A percentile compares a stretch with the other conserved stretches of the same genome.
Evolutionary conservation across 805 yeast species (phyloP).

Genomic region (Tetrapisispora taiwanensis): DNA sequence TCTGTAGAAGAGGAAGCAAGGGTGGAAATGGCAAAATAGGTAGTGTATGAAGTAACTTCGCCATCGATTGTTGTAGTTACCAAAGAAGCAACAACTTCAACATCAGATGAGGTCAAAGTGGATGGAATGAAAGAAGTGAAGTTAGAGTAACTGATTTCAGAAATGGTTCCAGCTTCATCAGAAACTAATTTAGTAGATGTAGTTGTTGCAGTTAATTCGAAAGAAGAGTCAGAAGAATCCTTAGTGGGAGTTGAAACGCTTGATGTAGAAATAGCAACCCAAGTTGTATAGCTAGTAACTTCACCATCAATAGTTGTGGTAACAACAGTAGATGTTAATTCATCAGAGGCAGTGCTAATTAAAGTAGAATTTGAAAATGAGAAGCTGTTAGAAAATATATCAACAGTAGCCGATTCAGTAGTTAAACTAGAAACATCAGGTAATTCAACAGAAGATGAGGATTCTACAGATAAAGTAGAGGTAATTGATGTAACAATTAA

Average conservation of each 20-base stretch:
- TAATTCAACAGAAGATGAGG: too few relatives aligned
- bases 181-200: too few relatives aligned
- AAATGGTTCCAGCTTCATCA: too few relatives aligned
- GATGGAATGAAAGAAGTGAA: not conserved
- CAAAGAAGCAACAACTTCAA: not conserved
- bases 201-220: too few relatives aligned
- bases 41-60: conserved; percentile 1
- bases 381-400: too few relatives aligned
- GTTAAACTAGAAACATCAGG: too few relatives aligned
- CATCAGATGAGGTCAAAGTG: not conserved
- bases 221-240: not conserved
- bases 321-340: conserved; percentile 1
- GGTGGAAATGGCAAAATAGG: not conserved
- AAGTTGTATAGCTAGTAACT: conserved; percentile 3
- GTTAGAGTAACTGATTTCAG: not conserved
- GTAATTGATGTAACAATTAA: too few relatives aligned
- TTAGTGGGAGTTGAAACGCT: not conserved
- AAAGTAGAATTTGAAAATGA: too few relatives aligned
- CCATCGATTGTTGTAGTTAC: conserved; percentile 2
- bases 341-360: not conserved
- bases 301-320: conserved; percentile 3
- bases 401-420: too few relatives aligned
- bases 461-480: too few relatives aligned
- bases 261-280: conserved; percentile 5
- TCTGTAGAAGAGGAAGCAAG: not conserved